phyloP scores from a whole-genome alignment of 2,329 filamentous ascomycete genomes.

The Zelopaecilomyces penicillatus region DNA sequence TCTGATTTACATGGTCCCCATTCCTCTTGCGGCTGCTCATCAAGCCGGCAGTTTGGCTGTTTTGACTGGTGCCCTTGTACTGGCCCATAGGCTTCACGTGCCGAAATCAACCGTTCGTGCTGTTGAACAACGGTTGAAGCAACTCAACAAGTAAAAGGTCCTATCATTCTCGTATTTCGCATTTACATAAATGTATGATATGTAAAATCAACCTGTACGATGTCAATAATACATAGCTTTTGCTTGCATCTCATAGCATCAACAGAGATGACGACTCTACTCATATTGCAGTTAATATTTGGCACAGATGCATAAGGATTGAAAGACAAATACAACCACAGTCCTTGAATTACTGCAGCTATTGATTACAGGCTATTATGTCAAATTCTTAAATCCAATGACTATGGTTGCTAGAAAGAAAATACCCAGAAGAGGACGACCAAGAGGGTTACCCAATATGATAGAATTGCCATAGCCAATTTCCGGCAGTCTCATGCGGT shows the following conservation, averaged over 20 bases:
- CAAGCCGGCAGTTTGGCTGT: conserved; percentile 85
- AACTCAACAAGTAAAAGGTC: conserved; percentile 11
- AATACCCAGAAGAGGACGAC: neutral
- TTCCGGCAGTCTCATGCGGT: conserved; percentile 8
- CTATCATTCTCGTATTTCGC: neutral
- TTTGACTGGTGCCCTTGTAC: conserved; percentile 70
- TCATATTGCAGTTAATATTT: no score
- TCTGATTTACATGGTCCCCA: conserved; percentile 87
- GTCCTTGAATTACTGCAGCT: no score
- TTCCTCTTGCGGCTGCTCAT: conserved; percentile 78
- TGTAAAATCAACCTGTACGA: no score
- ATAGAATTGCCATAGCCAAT: neutral
- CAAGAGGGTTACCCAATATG: neutral
- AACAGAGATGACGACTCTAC: no score
- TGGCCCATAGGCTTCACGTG: conserved; percentile 70
- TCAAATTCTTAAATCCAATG: no score
- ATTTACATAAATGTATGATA: no score
- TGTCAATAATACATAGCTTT: no score
- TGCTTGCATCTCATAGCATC: no score
- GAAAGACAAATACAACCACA: no score
- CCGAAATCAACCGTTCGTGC: conserved; percentile 56
- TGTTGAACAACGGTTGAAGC: conserved; percentile 43
- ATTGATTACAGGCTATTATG: no score
- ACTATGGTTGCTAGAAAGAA: no score
- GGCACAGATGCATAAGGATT: no score